Percentiles rank a stretch among this genome's conserved stretches.
Conservation (phyloP, 192 early-diverging fungal species). For the Coemansia sp. region DNA sequence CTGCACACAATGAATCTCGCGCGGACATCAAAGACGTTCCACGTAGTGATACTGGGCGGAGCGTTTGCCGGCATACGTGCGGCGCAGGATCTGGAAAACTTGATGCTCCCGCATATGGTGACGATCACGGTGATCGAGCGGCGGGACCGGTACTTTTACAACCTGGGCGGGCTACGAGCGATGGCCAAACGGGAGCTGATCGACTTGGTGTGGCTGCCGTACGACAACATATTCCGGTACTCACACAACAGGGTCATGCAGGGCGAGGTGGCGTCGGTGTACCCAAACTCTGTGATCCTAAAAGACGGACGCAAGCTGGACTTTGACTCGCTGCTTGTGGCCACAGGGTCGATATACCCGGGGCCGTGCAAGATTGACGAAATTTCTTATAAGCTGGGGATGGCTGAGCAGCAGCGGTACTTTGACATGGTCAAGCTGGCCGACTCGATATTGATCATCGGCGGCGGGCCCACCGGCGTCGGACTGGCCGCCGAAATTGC, state of each 20-base stretch:
- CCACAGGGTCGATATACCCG: constrained; percentile 53
- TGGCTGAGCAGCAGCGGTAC: constrained; percentile 39
- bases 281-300: constrained; percentile 49
- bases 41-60: constrained; percentile 54
- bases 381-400: constrained; percentile 34
- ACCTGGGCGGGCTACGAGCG: constrained; percentile 46
- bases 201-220: constrained; percentile 52
- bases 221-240: constrained; percentile 45
- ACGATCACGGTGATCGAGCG: constrained; percentile 55
- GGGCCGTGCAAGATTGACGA: constrained; percentile 51
- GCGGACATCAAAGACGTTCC: constrained; percentile 55
- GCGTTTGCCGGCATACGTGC: constrained; percentile 55
- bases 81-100: constrained; percentile 52
- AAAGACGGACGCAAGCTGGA: constrained; percentile 46
- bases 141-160: constrained; percentile 57
- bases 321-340: constrained; percentile 54
- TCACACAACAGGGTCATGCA: constrained; percentile 50
- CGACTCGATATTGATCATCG: constrained; percentile 64
- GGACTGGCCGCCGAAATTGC: constrained; percentile 75
- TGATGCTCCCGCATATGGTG: constrained; percentile 28
- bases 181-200: constrained; percentile 50
- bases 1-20: constrained; percentile 40
- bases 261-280: constrained; percentile 48
- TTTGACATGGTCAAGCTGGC: constrained; percentile 58
- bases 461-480: constrained; percentile 75